Evolutionary conservation across 768 basidiomycete species (phyloP).

Genomic region (Mycena metata): DNA sequence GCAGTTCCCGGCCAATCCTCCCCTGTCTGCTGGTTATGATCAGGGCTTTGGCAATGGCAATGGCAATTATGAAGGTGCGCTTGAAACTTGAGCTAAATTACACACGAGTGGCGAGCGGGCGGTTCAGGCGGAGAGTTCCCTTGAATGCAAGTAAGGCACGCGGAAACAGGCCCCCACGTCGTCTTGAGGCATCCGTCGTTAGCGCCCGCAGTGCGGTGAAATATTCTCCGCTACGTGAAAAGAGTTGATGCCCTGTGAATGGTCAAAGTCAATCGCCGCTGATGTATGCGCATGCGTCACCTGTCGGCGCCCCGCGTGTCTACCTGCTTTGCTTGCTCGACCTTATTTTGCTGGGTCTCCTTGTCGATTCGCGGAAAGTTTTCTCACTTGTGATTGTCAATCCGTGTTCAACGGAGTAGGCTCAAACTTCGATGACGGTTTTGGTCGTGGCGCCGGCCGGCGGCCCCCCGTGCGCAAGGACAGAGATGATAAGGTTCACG

Average conservation of each 20-base stretch:
- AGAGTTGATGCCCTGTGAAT: conserved; percentile 41
- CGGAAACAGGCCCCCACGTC: conserved; percentile 56
- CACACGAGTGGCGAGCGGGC: conserved; percentile 48
- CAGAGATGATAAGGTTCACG: conserved; percentile 90
- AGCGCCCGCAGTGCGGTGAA: conserved; percentile 56
- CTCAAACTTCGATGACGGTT: conserved; percentile 68
- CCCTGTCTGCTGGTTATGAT: conserved; percentile 63
- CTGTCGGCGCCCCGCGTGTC: conserved; percentile 54
- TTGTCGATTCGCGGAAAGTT: conserved; percentile 52
- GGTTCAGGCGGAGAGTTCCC: conserved; percentile 40
- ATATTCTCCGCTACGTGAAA: conserved; percentile 45
- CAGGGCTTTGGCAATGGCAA: conserved; percentile 76
- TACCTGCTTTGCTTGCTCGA: conserved; percentile 63
- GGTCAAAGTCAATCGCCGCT: conserved; percentile 37
- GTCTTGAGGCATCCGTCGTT: conserved; percentile 45
- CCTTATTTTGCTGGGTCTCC: conserved; percentile 56
- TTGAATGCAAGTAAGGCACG: conserved; percentile 65
- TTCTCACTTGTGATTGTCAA: conserved; percentile 65
- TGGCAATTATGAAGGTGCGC: conserved; percentile 87
- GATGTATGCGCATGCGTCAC: conserved; percentile 50
- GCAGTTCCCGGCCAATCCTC: conserved; percentile 63
- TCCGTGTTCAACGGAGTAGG: conserved; percentile 76
- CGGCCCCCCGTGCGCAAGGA: conserved; percentile 75
- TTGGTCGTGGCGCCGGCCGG: conserved; percentile 56
- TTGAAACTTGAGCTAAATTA: conserved; percentile 75